These are phyloP conservation scores for Alternaria consortialis DNA, from an alignment of 2,329 filamentous ascomycete genomes.

Conservation along the genomic window DNA sequence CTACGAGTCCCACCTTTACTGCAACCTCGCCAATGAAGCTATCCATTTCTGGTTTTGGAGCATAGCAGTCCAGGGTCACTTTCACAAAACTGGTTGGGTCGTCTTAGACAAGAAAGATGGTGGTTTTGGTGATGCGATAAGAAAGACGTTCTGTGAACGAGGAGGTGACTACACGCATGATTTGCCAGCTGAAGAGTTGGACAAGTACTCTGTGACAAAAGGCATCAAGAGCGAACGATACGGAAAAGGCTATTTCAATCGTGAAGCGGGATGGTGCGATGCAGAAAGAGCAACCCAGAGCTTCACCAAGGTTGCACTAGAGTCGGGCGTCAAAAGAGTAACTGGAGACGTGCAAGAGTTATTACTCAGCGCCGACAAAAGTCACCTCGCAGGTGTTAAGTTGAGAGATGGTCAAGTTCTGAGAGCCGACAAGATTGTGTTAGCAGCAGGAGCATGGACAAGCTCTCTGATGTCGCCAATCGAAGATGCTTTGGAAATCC, in stretches of 20 bases:
- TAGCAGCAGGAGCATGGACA: slow-evolving; percentile 67
- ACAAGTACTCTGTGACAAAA: slow-evolving; percentile 52
- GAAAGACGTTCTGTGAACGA: slow-evolving; percentile 61
- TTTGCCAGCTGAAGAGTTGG: slow-evolving; percentile 50
- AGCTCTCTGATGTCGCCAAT: slow-evolving; percentile 61
- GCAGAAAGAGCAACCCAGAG: slow-evolving; percentile 57
- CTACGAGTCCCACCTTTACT: slow-evolving; percentile 66
- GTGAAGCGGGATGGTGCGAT: slow-evolving; percentile 64
- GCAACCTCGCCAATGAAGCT: slow-evolving; percentile 57
- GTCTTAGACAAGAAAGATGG: slow-evolving; percentile 60
- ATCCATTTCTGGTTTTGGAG: slow-evolving; percentile 54
- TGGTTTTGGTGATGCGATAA: slow-evolving; percentile 61
- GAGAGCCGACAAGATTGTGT: slow-evolving; percentile 62
- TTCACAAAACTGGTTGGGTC: slow-evolving; percentile 69
- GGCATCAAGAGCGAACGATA: slow-evolving; percentile 33
- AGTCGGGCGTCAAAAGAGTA: slow-evolving; percentile 57
- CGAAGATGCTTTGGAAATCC: slow-evolving; percentile 55
- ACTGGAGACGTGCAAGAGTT: slow-evolving; percentile 57
- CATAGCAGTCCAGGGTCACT: slow-evolving; percentile 48
- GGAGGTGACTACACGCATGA: slow-evolving; percentile 52
- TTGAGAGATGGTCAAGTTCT: slow-evolving; percentile 59
- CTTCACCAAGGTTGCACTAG: slow-evolving; percentile 56
- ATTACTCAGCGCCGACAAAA: slow-evolving; percentile 49
- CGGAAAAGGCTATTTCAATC: slow-evolving; percentile 59
- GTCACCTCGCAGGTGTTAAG: slow-evolving; percentile 55